phyloP scores from a whole-genome alignment of 1,139 yeast genomes.

The Pneumocystis canis region DNA sequence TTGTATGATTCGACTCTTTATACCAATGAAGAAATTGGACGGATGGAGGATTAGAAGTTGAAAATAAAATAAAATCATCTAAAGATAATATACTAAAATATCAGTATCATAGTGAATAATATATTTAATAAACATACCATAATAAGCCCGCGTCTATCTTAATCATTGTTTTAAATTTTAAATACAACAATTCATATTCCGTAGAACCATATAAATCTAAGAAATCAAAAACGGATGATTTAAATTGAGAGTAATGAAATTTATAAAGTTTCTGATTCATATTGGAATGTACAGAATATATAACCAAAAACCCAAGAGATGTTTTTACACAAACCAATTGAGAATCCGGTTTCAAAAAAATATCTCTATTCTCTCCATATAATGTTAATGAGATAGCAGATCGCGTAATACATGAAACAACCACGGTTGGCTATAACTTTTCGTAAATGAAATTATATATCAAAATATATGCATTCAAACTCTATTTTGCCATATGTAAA shows the following conservation, averaged over 20 bases:
- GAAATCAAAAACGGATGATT: slow-evolving; percentile 16
- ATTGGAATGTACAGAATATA: slow-evolving; percentile 19
- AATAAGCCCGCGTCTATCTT: slow-evolving; percentile 23
- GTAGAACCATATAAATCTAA: slow-evolving; percentile 31
- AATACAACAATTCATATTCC: slow-evolving; percentile 26
- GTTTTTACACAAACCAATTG: slow-evolving; percentile 24
- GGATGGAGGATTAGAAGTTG: slow-evolving; percentile 23
- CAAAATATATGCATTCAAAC: not conserved
- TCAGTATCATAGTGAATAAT: not conserved
- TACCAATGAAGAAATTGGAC: slow-evolving; percentile 22
- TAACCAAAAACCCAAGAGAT: slow-evolving; percentile 19
- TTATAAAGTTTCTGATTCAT: slow-evolving; percentile 21
- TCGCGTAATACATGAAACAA: slow-evolving; percentile 23
- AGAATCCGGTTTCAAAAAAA: slow-evolving; percentile 25
- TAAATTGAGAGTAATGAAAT: slow-evolving; percentile 11
- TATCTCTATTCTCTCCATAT: slow-evolving; percentile 22
- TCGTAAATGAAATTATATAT: not conserved
- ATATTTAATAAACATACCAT: slow-evolving; percentile 8
- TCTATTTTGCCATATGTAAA: not conserved
- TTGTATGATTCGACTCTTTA: slow-evolving; percentile 13
- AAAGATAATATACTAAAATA: slow-evolving; percentile 18
- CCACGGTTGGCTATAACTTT: not conserved
- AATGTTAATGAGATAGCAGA: slow-evolving; percentile 20
- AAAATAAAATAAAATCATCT: slow-evolving; percentile 22
- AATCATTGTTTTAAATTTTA: slow-evolving; percentile 21